These are phyloP conservation scores for Phylloporus scabripes DNA, from an alignment of 768 basidiomycete species.

Conservation along the genomic window DNA sequence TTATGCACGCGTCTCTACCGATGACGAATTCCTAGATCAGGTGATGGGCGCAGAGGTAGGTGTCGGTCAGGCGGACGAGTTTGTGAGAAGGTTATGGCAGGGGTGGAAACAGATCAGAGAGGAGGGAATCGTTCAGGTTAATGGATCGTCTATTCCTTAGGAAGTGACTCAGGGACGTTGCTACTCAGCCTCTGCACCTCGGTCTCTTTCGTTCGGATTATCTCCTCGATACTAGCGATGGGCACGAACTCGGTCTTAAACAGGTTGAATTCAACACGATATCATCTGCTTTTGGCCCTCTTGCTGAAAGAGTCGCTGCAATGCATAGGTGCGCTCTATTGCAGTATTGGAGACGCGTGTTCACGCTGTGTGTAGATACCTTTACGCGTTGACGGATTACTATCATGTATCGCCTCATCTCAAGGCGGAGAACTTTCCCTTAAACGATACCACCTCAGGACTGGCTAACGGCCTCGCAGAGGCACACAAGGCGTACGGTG, in stretches of 20 bases:
- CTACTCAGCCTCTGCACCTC: conserved; percentile 66
- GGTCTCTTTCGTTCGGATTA: conserved; percentile 96
- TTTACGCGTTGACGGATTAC: conserved; percentile 61
- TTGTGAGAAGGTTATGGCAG: conserved; percentile 80
- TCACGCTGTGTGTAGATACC: conserved; percentile 46
- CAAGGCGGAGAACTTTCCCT: conserved; percentile 54
- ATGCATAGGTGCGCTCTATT: conserved; percentile 70
- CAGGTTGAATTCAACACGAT: conserved; percentile 99
- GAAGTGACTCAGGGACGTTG: conserved; percentile 1
- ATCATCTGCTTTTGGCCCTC: conserved; percentile 80
- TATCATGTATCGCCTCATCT: conserved; percentile 54
- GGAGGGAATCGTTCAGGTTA: conserved; percentile 54
- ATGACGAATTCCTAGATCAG: conserved; percentile 72
- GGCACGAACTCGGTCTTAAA: conserved; percentile 48
- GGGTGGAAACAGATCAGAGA: conserved; percentile 77
- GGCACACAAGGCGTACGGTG: conserved; percentile 72
- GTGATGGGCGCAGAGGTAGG: conserved; percentile 78
- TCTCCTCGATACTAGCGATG: conserved; percentile 58
- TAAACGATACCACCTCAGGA: conserved; percentile 64
- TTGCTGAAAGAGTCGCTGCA: conserved; percentile 61
- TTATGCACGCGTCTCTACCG: conserved; percentile 78
- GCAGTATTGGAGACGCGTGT: too few species aligned
- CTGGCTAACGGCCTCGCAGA: conserved; percentile 72
- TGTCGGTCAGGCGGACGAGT: conserved; percentile 79
- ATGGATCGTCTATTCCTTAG: neutral